Evolutionary conservation across 2,329 filamentous ascomycete genomes (phyloP).

Genomic region (Colletotrichum spaethianum): DNA sequence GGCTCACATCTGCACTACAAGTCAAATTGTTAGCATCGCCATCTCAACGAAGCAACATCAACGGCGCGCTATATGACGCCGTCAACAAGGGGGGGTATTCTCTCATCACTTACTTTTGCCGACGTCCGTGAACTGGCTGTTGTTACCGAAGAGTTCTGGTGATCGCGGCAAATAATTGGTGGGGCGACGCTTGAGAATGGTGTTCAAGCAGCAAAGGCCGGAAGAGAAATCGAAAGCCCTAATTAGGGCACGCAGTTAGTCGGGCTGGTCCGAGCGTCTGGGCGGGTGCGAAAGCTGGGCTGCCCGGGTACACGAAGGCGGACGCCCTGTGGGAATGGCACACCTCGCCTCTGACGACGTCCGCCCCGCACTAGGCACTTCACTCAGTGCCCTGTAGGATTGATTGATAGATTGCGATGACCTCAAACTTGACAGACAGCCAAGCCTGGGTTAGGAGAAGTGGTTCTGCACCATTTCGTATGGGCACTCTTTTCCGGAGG

Average conservation of each 20-base stretch:
- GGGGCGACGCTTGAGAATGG: constrained; percentile 39
- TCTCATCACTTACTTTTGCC: constrained; percentile 69
- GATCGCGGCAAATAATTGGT: constrained; percentile 36
- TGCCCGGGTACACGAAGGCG: not conserved
- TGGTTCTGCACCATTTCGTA: not conserved
- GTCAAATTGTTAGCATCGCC: constrained; percentile 45
- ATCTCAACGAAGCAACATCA: not conserved
- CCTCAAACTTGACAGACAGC: not conserved
- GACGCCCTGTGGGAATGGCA: constrained; percentile 11
- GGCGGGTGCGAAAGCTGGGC: constrained; percentile 10
- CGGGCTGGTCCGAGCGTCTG: not conserved
- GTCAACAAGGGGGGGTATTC: not conserved
- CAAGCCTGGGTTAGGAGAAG: not conserved
- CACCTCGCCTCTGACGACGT: not conserved
- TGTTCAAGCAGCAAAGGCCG: constrained; percentile 27
- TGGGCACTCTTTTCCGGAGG: not conserved
- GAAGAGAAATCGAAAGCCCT: constrained; percentile 35
- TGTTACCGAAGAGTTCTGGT: constrained; percentile 49
- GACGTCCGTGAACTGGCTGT: constrained; percentile 60
- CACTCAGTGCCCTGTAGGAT: constrained; percentile 6
- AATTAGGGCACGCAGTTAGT: constrained; percentile 38
- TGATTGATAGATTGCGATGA: not conserved
- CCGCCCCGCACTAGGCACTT: constrained; percentile 3
- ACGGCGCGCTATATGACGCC: not conserved
- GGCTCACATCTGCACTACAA: constrained; percentile 90